Percentiles rank a stretch among this genome's conserved stretches.
phyloP scores from a whole-genome alignment of 805 yeast species.

The Wickerhamomyces chaumierensis region DNA sequence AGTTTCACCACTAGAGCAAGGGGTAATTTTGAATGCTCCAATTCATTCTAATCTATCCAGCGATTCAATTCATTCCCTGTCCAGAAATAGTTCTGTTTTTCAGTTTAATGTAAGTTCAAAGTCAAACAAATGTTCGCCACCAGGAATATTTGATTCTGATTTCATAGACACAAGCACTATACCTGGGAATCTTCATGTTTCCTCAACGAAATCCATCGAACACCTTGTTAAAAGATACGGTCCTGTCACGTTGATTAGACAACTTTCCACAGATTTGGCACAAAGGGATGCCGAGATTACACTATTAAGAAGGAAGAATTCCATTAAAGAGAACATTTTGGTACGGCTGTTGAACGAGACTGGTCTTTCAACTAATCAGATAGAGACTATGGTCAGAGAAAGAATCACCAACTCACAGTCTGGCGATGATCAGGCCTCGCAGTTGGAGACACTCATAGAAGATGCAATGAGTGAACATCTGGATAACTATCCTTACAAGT shows the following conservation, averaged over 20 bases:
- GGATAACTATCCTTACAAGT: not conserved
- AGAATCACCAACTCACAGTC: not conserved
- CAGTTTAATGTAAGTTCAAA: not conserved
- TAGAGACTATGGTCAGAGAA: constrained; percentile 22
- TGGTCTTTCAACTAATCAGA: constrained; percentile 25
- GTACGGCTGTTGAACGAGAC: constrained; percentile 23
- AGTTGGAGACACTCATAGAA: constrained; percentile 19
- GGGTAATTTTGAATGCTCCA: constrained; percentile 6
- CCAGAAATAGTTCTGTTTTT: constrained; percentile 1
- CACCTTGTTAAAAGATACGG: constrained; percentile 24
- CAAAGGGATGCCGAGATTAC: constrained; percentile 34
- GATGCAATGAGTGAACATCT: constrained; percentile 21
- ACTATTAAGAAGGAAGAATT: constrained; percentile 23
- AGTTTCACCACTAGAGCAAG: constrained; percentile 1
- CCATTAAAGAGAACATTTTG: constrained; percentile 24
- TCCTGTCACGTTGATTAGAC: constrained; percentile 28
- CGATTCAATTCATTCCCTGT: constrained; percentile 2
- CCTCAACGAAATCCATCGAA: constrained; percentile 18
- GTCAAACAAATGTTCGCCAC: not conserved
- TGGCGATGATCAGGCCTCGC: not conserved
- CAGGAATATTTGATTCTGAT: constrained; percentile 6
- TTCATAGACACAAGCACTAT: constrained; percentile 6
- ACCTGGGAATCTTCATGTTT: constrained; percentile 27
- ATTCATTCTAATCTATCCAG: constrained; percentile 8
- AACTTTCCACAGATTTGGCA: constrained; percentile 36